Base-by-base conservation (phyloP, 352 stramenopile genomes). In the Phytophthora europaea region DNA sequence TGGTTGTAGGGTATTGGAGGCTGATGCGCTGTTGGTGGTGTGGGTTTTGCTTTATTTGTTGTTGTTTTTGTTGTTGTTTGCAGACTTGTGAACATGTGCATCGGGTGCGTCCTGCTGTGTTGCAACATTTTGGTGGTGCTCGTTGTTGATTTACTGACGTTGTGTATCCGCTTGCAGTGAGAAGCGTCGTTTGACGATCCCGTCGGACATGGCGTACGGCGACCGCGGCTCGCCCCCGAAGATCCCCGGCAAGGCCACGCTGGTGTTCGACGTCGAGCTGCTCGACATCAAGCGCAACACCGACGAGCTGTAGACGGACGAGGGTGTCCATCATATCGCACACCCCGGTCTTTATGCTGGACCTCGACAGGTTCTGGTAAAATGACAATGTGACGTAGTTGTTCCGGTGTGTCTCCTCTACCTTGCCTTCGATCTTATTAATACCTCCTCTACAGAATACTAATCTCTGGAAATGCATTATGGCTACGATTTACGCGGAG, bases 251-350 rank as follows among this genome's bases (percentile, higher is more conserved):
- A 94, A 95, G 70, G 93, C 96, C 15, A 98, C 96, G 54, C 87
- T 99, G 36, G 91, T 99, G 40, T 99, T 99, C 78, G 93, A 96
- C 70, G 97, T 99, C 59, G 97, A 99, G 85, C 92, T 99, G 67
- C 84, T 99, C 63, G 88, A 98, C 70, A 98, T 99, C 76, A 94
- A 90, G 79, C 85, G 87, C 78, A 75, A 83, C 6, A 85, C 61
- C 61, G 73, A 85, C 26, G 88, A 94, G 61, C 74, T 95, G 47
- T 85, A 83, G 63, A 67, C n/a, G 20, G 22, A 9, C 9, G 43
- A 13, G 53, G 33, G 15, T 50, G 33, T 10, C 15, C 51, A 61
- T 76, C 36, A 66, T 43, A 66, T 26, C 4, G 33, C 34, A 67
- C n/a, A 45, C 34, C 34, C 5, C 26, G 64, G 73, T 13, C 9